Base-by-base conservation (phyloP, 2,329 filamentous ascomycete genomes). In the Aspergillus felis region DNA sequence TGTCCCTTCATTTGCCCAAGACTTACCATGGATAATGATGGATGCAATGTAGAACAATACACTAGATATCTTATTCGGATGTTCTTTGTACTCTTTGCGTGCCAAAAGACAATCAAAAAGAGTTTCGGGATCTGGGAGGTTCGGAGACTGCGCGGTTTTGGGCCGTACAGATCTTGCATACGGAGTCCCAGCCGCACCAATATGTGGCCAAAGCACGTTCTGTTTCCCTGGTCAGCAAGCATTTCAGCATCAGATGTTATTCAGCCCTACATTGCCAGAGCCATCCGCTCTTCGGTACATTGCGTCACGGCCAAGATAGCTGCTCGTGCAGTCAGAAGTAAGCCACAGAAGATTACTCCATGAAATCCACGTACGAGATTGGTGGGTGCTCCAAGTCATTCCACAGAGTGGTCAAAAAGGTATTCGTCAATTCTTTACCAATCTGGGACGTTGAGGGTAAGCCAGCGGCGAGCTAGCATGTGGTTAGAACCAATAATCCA, bases 21-120 rank as follows among this genome's bases (percentile, higher is more conserved):
- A 53, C 68, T 46, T 71, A 71, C 79, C 79, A 62, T 84, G 82
- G 53, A 83, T 84, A 58, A 85, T 84, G 65, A 92, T 87, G 6
- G 87, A 85, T 0, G 88, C 89, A 47, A 90, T 77, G 62, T 91
- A 91, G 71, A 90, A 91, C 17, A 92, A 76, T 75, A 91, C 85
- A 64, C 86, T 87, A 0, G 88, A 91, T 44, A 92, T 85, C n/a
- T 84, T 82, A 52, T 87, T 87, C 0, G 87, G 86, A 68, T 91
- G 89, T 55, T 85, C 78, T 59, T 84, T 80, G 59, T 84, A 84
- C n/a, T 79, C 73, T 57, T 82, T 81, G 27, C 87, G 82, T 17
- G 83, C 84, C 79, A 90, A 82, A 27, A 90, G 68, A 24, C 82
- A 82, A 70, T 90, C 87, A 58, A 91, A 91, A 3, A 91, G 76